Percentiles rank a stretch among this genome's conserved stretches.
Evolutionary conservation across 805 yeast species (phyloP).

Genomic region (Citeromyces matritensis): DNA sequence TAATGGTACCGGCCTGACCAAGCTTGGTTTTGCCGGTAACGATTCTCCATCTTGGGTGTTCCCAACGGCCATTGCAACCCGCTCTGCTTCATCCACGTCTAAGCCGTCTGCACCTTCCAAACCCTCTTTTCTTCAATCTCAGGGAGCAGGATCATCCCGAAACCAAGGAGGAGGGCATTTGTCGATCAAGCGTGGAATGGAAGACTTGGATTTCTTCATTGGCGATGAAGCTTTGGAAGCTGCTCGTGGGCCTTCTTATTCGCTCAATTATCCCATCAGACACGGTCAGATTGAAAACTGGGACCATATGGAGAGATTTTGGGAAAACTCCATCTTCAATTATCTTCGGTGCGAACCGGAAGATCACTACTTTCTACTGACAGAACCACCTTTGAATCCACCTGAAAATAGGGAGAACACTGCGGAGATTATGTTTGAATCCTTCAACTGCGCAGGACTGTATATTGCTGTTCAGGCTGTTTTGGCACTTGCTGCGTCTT

Average conservation of each 20-base stretch:
- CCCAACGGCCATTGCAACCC: conserved; percentile 92
- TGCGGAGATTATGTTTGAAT: conserved; percentile 97
- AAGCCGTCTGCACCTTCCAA: conserved; percentile 28
- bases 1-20: conserved; percentile 97
- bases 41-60: conserved; percentile 95
- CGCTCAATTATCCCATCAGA: conserved; percentile 81
- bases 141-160: conserved; percentile 7
- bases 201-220: conserved; percentile 84
- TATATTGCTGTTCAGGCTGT: conserved; percentile 99
- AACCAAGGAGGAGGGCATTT: conserved; percentile 23
- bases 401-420: conserved; percentile 98
- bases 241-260: conserved; percentile 82
- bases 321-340: conserved; percentile 96
- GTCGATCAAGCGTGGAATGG: conserved; percentile 73
- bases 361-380: conserved; percentile 87
- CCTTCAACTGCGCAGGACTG: conserved; percentile 96
- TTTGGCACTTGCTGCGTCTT: conserved; percentile 93
- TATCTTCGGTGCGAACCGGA: conserved; percentile 97
- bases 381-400: conserved; percentile 99
- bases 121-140: conserved; percentile 24
- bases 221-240: conserved; percentile 93
- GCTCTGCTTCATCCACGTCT: conserved; percentile 22
- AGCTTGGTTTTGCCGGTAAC: conserved; percentile 96
- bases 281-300: conserved; percentile 98
- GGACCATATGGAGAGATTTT: conserved; percentile 99